These are phyloP conservation scores for Miscanthus sacchariflorus DNA, from an alignment of 202 grass and related monocot species.

Conservation along the genomic window DNA sequence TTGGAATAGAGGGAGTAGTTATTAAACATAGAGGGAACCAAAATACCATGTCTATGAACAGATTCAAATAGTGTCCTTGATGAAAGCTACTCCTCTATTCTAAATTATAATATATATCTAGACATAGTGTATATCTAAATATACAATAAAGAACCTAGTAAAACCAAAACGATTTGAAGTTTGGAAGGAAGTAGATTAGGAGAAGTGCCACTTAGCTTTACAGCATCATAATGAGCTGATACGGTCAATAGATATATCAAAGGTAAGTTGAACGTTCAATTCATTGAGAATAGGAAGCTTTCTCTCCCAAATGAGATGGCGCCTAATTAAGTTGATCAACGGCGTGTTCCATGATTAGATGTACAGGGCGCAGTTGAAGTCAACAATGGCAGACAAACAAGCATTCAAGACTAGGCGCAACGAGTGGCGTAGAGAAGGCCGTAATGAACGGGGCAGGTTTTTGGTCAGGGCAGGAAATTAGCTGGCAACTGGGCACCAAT, in stretches of 20 bases:
- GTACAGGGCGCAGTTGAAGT: background rate
- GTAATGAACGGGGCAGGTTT: constrained; percentile 13
- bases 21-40: no score
- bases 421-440: constrained; percentile 12
- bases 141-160: no score
- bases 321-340: constrained; percentile 23
- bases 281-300: background rate
- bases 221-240: background rate
- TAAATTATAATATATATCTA: no score
- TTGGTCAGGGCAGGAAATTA: background rate
- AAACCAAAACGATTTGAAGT: no score
- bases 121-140: no score
- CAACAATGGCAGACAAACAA: background rate
- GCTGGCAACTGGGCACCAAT: background rate
- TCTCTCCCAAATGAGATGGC: background rate
- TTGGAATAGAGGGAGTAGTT: no score
- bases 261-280: background rate
- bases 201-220: background rate
- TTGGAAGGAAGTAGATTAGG: background rate
- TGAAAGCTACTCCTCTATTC: no score
- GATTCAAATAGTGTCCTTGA: no score
- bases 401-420: background rate
- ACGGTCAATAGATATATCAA: background rate
- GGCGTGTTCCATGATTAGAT: background rate
- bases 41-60: no score